Conservation (phyloP, 257 asterid genomes). For the Fraxinus cuspidata region DNA sequence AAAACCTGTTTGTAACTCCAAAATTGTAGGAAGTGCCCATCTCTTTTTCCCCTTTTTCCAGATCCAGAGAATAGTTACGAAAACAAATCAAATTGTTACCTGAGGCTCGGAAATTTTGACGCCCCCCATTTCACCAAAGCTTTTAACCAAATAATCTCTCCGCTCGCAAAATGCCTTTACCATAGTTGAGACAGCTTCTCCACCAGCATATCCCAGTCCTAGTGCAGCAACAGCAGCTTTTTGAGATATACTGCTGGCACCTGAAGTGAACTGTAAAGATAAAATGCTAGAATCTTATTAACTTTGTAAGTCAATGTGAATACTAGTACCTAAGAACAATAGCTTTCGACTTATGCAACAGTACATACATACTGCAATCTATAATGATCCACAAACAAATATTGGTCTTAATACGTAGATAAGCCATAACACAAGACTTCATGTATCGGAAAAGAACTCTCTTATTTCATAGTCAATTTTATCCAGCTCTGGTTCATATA, state of each 20-base stretch:
- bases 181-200: slow-evolving; percentile 79
- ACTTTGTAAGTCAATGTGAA: neutral
- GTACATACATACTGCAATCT: neutral
- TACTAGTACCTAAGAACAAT: neutral
- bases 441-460: too few relatives aligned
- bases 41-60: neutral
- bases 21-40: neutral
- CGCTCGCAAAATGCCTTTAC: slow-evolving; percentile 87
- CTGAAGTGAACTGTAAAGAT: slow-evolving; percentile 77
- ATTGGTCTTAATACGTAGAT: neutral
- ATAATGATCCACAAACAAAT: neutral
- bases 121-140: slow-evolving; percentile 73
- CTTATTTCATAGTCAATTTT: too few relatives aligned
- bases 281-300: neutral
- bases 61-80: neutral
- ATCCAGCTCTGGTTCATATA: too few relatives aligned
- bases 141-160: slow-evolving; percentile 75
- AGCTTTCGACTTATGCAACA: neutral
- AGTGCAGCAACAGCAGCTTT: slow-evolving; percentile 91
- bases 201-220: slow-evolving; percentile 92
- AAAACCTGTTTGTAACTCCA: neutral
- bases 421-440: too few relatives aligned
- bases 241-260: slow-evolving; percentile 95
- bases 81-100: slow-evolving; percentile 39
- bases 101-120: slow-evolving; percentile 85